Evolutionary conservation across 352 stramenopile species (phyloP), one percentile per base, ranked within the genome.

Genomic region (Pythium myriotylum): DNA sequence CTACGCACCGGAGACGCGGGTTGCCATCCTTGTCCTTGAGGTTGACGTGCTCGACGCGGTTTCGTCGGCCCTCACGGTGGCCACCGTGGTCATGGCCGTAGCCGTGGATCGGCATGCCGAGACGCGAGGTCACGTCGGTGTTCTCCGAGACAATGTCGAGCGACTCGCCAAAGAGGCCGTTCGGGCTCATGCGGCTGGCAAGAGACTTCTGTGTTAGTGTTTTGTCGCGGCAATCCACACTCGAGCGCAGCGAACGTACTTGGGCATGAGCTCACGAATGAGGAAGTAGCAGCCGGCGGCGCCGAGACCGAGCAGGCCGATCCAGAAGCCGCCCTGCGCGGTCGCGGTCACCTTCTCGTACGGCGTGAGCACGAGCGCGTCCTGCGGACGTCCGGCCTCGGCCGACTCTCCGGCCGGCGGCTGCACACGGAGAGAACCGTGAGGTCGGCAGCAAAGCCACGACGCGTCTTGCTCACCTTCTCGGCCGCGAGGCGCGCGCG

Each of bases 21-120:
- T 88, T 89, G 60, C 84, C 93, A 42, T 97, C 89, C 68, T 93
- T 88, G 65, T 87, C 74, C 41, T 83, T 88, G 58, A 98, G 94
- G 67, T 98, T 84, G 19, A 97, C 96, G 74, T 97, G 81, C 68
- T 98, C 95, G 64, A 98, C 96, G 70, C 96, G 97, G 77, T 98
- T 98, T 56, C 93, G 79, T 67, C 95, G 88, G 48, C 95, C 93
- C 69, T 98, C 95, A 32, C 93, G 91, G 76, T 96, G 83, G 6
- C 91, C 88, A 47, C 89, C 89, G 70, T 98, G 88, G 84, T 98
- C 95, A 51, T 94, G 79, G 23, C 95, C 93, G 66, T 98, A 98
- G 40, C 88, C 94, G 72, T 98, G 96, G 46, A 98, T 74, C 1
- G 77, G 75, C 48, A 95, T 80, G 19, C 95, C 95, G 55, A 97